Base-by-base conservation (phyloP, 176 grass and related monocot genomes). In the Musa schizocarpa region DNA sequence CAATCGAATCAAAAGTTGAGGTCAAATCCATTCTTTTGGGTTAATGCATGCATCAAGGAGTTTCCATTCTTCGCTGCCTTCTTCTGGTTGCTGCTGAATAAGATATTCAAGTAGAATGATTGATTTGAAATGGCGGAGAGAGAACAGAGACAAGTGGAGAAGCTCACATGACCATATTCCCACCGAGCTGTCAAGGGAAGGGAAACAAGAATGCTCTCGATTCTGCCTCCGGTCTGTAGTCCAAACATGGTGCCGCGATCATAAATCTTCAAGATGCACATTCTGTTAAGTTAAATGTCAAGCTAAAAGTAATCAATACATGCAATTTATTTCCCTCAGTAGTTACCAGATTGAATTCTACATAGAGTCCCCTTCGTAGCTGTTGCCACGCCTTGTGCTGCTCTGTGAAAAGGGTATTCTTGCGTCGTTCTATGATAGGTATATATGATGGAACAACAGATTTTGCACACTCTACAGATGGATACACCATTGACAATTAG, bases 351-450 rank as follows among this genome's bases (percentile, higher is more conserved):
- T 99, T 99, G 74, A 99, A 99, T 84, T 99, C 96, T 26, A 99
- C 91, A 1, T 99, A 99, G 54, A 91, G 90, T 61, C 96, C 96
- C 83, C 96, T 92, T 72, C 96, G 68, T 72, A 95, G 48, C 71
- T 99, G 96, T 49, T 99, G 96, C 96, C 96, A 99, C 63, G 82
- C 86, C 83, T 99, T 92, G 84, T 99, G 86, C 53, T 92, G 87
- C 78, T 99, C 90, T 1, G 58, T 95, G 21, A 92, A 99, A 79
- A 88, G 96, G 59, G 82, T 84, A 52, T 99, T 86, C 58, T 99
- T 95, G 13, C 96, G 81, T 13, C 80, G 83, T 81, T 99, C 87
- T 85, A 99, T 52, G 67, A 99, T 92, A 19, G 96, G 96, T 82
- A 99, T 68, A 57, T 99, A 99, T 16, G 91, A 91, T 61, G 91